Percentiles rank a stretch among this genome's conserved stretches.
Evolutionary conservation across 129 eudicot species (phyloP).

Genomic region (Centella asiatica): DNA sequence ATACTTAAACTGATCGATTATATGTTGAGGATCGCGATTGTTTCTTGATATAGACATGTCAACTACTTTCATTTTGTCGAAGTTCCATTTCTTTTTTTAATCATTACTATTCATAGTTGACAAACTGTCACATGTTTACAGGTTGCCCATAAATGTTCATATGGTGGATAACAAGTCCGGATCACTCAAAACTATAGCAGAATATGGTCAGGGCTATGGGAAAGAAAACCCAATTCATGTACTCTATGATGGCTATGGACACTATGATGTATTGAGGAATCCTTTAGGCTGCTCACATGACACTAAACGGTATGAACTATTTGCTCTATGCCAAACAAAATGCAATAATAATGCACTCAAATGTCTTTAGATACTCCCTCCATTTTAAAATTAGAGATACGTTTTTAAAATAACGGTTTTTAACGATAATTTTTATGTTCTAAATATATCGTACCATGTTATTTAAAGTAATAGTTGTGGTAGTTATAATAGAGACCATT

Average conservation of each 20-base stretch:
- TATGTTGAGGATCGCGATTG: neutral
- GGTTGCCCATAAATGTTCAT: constrained; percentile 69
- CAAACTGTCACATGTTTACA: constrained; percentile 16
- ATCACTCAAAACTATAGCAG: constrained; percentile 49
- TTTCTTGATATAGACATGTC: neutral
- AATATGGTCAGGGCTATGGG: constrained; percentile 80
- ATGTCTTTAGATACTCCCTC: too few species aligned
- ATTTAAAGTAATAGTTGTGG: too few species aligned
- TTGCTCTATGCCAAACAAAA: too few species aligned
- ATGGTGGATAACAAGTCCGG: constrained; percentile 55
- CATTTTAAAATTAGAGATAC: too few species aligned
- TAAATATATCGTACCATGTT: too few species aligned
- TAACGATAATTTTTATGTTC: too few species aligned
- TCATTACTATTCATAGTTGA: neutral
- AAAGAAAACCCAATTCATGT: constrained; percentile 57
- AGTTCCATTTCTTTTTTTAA: neutral
- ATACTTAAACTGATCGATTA: neutral
- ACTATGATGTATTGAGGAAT: constrained; percentile 60
- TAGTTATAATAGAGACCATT: too few species aligned
- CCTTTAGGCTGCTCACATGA: constrained; percentile 16
- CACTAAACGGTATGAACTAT: constrained; percentile 21
- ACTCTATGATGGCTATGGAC: constrained; percentile 84
- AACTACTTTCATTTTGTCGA: neutral
- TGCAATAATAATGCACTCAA: too few species aligned
- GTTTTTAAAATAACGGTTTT: too few species aligned